Evolutionary conservation across 1,284 basidiomycete species (phyloP), one percentile per base, ranked within the genome.

Genomic region (Heterobasidion irregulare): DNA sequence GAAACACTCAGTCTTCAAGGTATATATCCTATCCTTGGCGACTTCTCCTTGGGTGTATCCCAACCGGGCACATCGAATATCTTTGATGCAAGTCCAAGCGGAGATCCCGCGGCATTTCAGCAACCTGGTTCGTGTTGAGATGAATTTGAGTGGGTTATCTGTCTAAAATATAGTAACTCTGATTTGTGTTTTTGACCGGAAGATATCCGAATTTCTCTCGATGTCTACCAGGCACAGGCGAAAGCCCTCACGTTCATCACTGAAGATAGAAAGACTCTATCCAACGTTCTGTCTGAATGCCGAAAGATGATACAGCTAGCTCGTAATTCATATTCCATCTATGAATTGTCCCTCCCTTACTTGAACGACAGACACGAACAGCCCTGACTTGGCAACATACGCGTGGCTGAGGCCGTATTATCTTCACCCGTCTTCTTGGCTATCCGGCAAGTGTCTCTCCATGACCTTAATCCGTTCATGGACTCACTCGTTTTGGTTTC

Each of bases 241-340:
- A 47, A 10, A 47, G 46, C 26, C 46, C 18, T 19, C 15, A 32
- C 46, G 4, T 47, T 47, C 18, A 16, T 47, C 4, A 18, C 46
- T 3, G 46, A 47, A 4, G 46, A 47, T 12, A 16, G 6, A 16
- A 3, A 47, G 75, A 66, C 68, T 5, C 64, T 85, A 44, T 71
- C 72, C 16, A 59, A 57, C 8, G 61, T 83, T 16, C 62, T 81
- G 6, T 69, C 68, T 2, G 79, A 80, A 58, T 81, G 75, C 63
- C 80, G 75, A 62, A 70, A 75, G 18, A 61, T 83, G 41, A 78
- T 74, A 56, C 74, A 76, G 33, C 63, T 66, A 6, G 63, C 69
- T 47, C 64, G 74, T 74, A 58, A 32, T 66, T 65, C 2, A 16
- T 43, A 38, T 19, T 34, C 48, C 54, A 57, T 9, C 59, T 41